Evolutionary conservation across 208 protist genomes (phyloP).

Genomic region (Leishmania amazonensis): DNA sequence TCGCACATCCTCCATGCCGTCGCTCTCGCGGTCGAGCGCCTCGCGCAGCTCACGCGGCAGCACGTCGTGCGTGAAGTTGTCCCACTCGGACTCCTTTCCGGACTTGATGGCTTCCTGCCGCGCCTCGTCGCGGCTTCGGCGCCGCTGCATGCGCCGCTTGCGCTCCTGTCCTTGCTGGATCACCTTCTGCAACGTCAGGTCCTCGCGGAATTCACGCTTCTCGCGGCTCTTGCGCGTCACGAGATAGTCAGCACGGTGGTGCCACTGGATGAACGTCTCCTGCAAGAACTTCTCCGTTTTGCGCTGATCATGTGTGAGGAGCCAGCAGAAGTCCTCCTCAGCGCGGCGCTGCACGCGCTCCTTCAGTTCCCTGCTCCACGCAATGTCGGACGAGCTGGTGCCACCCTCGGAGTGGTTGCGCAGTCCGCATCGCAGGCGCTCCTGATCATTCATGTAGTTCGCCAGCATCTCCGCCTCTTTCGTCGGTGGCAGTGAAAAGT

Average conservation of each 20-base stretch:
- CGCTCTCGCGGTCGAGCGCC: constrained; percentile 82
- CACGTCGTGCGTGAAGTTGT: constrained; percentile 86
- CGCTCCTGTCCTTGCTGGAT: constrained; percentile 86
- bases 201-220: constrained; percentile 84
- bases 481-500: constrained; percentile 70
- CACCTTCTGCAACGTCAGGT: constrained; percentile 81
- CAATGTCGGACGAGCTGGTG: constrained; percentile 59
- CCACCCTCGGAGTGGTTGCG: constrained; percentile 69
- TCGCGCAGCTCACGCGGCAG: constrained; percentile 86
- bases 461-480: constrained; percentile 68
- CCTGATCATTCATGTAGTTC: constrained; percentile 88
- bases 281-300: constrained; percentile 84
- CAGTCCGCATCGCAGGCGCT: constrained; percentile 73
- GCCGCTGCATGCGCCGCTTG: constrained; percentile 82
- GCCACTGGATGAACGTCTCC: constrained; percentile 88
- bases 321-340: constrained; percentile 81
- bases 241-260: constrained; percentile 88
- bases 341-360: constrained; percentile 54
- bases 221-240: constrained; percentile 86
- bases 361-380: constrained; percentile 75
- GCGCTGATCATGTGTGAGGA: constrained; percentile 67
- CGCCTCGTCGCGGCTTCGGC: constrained; percentile 41
- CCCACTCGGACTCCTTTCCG: constrained; percentile 71
- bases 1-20: constrained; percentile 90
- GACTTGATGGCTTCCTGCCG: constrained; percentile 44